phyloP scores from a whole-genome alignment of 139 green algal species.

The Pseudopediastrum boryanum region DNA sequence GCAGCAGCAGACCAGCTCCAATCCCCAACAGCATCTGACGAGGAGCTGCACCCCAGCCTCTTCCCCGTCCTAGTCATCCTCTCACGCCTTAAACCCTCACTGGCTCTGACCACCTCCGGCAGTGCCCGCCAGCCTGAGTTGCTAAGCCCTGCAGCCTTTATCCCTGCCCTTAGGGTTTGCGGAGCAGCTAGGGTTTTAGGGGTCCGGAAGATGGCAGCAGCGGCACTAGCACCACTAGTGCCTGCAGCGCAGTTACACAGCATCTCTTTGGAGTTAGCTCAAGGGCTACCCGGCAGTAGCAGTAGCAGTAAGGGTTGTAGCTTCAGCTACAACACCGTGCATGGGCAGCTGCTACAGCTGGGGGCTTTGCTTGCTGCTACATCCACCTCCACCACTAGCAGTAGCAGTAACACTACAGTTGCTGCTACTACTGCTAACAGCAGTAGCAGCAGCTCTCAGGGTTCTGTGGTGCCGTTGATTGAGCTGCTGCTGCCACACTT shows the following conservation, averaged over 20 bases:
- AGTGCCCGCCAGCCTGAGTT: neutral
- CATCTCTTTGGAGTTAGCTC: slow-evolving; percentile 12
- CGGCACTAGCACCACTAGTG: slow-evolving; percentile 72
- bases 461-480: slow-evolving; percentile 6
- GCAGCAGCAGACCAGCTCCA: slow-evolving; percentile 40
- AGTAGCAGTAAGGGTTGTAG: neutral
- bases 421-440: neutral
- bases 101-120: neutral
- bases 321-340: slow-evolving; percentile 46
- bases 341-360: slow-evolving; percentile 71
- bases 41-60: slow-evolving; percentile 71
- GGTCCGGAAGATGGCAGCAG: slow-evolving; percentile 74
- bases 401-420: slow-evolving; percentile 1
- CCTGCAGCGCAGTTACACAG: slow-evolving; percentile 41
- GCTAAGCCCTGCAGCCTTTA: slow-evolving; percentile 61
- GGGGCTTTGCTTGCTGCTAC: slow-evolving; percentile 46
- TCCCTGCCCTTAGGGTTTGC: slow-evolving; percentile 52
- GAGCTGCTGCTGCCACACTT: slow-evolving; percentile 19
- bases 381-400: neutral
- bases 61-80: slow-evolving; percentile 86
- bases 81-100: slow-evolving; percentile 66
- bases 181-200: slow-evolving; percentile 57
- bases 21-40: neutral
- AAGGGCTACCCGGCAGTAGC: neutral
- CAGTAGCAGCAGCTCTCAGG: neutral